Conservation (phyloP, 2,329 filamentous ascomycete genomes). For the Colletotrichum nymphaeae region DNA sequence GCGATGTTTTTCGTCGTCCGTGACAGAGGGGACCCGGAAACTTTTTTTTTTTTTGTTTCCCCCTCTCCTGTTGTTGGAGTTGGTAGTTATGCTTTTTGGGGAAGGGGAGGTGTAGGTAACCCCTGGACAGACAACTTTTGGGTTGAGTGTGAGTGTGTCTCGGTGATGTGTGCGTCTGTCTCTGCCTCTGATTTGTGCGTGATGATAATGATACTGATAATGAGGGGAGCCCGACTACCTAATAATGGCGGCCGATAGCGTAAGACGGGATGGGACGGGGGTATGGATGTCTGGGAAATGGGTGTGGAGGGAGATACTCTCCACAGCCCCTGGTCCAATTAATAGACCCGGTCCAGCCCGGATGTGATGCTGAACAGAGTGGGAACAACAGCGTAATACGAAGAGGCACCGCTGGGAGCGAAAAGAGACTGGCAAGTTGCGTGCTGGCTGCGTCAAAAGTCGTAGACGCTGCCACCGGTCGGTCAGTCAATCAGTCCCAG, state of each 20-base stretch:
- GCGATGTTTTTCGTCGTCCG: slow-evolving; percentile 4
- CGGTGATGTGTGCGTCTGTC: background rate
- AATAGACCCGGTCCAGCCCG: slow-evolving; percentile 33
- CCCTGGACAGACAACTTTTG: background rate
- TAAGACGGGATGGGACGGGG: slow-evolving; percentile 33
- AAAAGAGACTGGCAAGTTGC: slow-evolving; percentile 1
- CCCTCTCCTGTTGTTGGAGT: background rate
- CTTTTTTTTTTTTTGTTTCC: background rate
- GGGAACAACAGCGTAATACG: slow-evolving; percentile 17
- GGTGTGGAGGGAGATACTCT: slow-evolving; percentile 31
- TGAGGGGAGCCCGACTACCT: slow-evolving; percentile 23
- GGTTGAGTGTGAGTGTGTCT: background rate
- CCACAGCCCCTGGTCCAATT: slow-evolving; percentile 26
- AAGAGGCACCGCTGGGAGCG: slow-evolving; percentile 11
- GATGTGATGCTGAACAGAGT: slow-evolving; percentile 8
- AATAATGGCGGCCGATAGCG: slow-evolving; percentile 27
- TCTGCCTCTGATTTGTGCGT: background rate
- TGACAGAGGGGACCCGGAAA: background rate
- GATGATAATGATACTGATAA: background rate
- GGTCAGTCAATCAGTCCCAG: background rate
- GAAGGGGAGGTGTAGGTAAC: background rate
- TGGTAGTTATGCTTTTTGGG: background rate
- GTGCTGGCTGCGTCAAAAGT: slow-evolving; percentile 2
- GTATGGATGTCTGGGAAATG: slow-evolving; percentile 31
- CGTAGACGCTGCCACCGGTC: slow-evolving; percentile 1